Percentiles rank a stretch among this genome's conserved stretches.
phyloP scores from a whole-genome alignment of 495 filamentous ascomycete genomes.

The Achaetomiella virescens region DNA sequence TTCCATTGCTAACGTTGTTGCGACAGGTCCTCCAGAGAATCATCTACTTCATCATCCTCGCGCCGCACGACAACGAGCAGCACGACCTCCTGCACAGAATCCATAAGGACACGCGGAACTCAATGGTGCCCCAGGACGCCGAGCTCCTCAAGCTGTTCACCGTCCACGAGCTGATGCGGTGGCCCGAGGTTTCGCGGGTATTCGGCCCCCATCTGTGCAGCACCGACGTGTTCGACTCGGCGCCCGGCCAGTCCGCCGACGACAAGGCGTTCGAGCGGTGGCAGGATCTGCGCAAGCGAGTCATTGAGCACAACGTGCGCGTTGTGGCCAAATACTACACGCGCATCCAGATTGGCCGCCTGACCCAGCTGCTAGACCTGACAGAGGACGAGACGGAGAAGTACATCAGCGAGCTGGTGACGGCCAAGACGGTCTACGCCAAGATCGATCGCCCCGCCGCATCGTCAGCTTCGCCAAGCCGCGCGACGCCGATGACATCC shows the following conservation, averaged over 20 bases:
- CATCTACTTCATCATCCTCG: constrained; percentile 94
- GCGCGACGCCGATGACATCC: constrained; percentile 89
- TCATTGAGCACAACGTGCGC: constrained; percentile 98
- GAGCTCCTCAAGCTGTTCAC: constrained; percentile 89
- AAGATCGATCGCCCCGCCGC: constrained; percentile 94
- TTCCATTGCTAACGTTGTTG: constrained; percentile 34
- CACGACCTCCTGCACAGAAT: constrained; percentile 94
- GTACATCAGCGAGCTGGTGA: constrained; percentile 93
- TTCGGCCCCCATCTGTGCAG: constrained; percentile 84
- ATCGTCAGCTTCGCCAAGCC: constrained; percentile 91
- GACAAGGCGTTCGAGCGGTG: constrained; percentile 75
- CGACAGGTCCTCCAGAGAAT: constrained; percentile 73
- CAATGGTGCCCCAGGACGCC: constrained; percentile 64
- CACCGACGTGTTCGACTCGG: constrained; percentile 79
- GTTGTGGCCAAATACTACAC: constrained; percentile 99
- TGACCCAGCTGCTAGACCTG: constrained; percentile 85
- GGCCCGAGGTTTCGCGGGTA: constrained; percentile 80
- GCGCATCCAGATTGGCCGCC: constrained; percentile 80
- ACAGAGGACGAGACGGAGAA: constrained; percentile 94
- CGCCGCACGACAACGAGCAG: constrained; percentile 97
- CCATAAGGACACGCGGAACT: constrained; percentile 61
- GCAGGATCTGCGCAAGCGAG: constrained; percentile 91
- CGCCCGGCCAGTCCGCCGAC: constrained; percentile 56
- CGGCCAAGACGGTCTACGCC: constrained; percentile 92
- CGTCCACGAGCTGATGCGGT: constrained; percentile 93